Evolutionary conservation across 116 monocot genomes (phyloP).

Genomic region (Cymodocea nodosa): DNA sequence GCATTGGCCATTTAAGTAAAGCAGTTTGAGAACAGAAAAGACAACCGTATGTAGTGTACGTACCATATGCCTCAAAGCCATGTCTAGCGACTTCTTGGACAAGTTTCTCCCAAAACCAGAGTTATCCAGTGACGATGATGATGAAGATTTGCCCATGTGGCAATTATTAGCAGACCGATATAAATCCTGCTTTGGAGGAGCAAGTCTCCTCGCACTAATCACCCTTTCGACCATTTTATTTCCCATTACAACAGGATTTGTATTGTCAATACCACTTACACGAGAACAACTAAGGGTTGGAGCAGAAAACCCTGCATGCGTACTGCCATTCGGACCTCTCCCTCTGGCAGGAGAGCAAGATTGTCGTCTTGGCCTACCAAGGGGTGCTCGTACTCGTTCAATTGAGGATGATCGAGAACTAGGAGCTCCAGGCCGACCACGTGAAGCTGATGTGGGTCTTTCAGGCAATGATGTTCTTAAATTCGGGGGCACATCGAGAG

Average conservation of each 20-base stretch:
- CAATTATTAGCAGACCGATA: constrained; percentile 10
- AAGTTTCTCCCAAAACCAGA: constrained; percentile 76
- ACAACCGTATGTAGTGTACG: neutral
- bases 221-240: constrained; percentile 67
- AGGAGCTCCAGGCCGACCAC: constrained; percentile 56
- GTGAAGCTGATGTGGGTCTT: constrained; percentile 58
- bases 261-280: constrained; percentile 18
- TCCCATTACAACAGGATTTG: constrained; percentile 44
- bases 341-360: constrained; percentile 74
- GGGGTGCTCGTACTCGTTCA: constrained; percentile 26
- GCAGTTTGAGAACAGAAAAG: neutral
- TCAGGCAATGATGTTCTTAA: constrained; percentile 60
- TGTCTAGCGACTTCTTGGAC: constrained; percentile 84
- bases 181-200: constrained; percentile 56
- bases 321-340: constrained; percentile 41
- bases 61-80: constrained; percentile 98
- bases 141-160: constrained; percentile 13
- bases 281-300: constrained; percentile 32
- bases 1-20: neutral
- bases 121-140: constrained; percentile 41
- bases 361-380: constrained; percentile 29
- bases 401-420: constrained; percentile 51
- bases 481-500: constrained; percentile 57
- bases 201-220: constrained; percentile 43
- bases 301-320: constrained; percentile 25